Evolutionary conservation across 1,284 basidiomycete species (phyloP).

Genomic region (Rhodotorula mucilaginosa): DNA sequence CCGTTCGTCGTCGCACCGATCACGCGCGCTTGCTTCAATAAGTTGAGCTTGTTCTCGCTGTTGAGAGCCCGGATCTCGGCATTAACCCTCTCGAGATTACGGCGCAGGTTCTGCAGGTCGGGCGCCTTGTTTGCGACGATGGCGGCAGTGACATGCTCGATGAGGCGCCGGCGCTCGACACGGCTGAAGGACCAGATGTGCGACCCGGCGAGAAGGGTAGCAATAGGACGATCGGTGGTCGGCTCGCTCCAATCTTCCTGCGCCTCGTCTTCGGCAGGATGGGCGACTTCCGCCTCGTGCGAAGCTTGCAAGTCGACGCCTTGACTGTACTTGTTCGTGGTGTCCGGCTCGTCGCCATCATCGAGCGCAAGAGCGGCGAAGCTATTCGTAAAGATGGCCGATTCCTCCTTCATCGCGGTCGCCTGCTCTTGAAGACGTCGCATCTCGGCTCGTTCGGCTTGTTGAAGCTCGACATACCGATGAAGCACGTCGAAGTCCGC

Average conservation of each 20-base stretch:
- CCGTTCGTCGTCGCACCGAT: slow-evolving; percentile 45
- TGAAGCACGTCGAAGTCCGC: slow-evolving; percentile 27
- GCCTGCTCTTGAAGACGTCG: neutral
- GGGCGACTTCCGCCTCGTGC: neutral
- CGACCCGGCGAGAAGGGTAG: slow-evolving; percentile 48
- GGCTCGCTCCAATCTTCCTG: slow-evolving; percentile 41
- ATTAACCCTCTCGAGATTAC: slow-evolving; percentile 50
- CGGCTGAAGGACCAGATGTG: slow-evolving; percentile 55
- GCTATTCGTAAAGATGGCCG: neutral
- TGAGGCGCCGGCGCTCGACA: slow-evolving; percentile 52
- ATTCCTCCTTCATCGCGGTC: neutral
- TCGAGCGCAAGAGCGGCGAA: neutral
- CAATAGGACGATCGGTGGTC: slow-evolving; percentile 48
- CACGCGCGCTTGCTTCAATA: slow-evolving; percentile 30
- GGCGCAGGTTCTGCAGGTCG: slow-evolving; percentile 51
- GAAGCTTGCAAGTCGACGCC: no score
- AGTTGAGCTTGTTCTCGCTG: slow-evolving; percentile 24
- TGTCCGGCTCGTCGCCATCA: neutral
- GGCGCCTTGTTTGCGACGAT: slow-evolving; percentile 45
- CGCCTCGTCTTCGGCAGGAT: neutral
- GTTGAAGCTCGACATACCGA: neutral
- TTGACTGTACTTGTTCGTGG: no score
- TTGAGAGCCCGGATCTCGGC: slow-evolving; percentile 46
- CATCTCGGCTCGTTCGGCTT: neutral
- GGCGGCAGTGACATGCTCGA: slow-evolving; percentile 46